These are phyloP conservation scores for Tylopilus sp. DNA, from an alignment of 768 basidiomycete species.

Conservation along the genomic window DNA sequence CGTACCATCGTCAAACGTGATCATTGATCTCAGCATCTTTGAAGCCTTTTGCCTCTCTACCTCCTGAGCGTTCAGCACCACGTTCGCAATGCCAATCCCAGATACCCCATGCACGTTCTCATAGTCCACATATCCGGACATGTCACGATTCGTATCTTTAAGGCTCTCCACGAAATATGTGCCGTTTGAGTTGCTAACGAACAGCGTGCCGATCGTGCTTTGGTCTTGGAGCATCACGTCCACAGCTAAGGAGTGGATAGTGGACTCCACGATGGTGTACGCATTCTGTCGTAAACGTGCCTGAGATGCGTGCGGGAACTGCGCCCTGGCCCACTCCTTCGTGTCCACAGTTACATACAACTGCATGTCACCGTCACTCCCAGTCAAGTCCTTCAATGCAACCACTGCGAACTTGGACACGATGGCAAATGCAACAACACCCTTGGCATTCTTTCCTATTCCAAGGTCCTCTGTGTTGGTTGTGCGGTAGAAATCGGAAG, in stretches of 20 bases:
- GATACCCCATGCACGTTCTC: conserved; percentile 84
- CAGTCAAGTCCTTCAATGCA: conserved; percentile 70
- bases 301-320: conserved; percentile 87
- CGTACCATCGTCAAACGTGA: conserved; percentile 88
- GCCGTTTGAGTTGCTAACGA: conserved; percentile 94
- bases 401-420: conserved; percentile 92
- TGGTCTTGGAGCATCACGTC: conserved; percentile 81
- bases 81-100: conserved; percentile 88
- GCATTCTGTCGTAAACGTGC: conserved; percentile 83
- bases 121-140: conserved; percentile 87
- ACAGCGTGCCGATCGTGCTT: conserved; percentile 78
- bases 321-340: conserved; percentile 79
- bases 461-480: conserved; percentile 80
- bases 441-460: conserved; percentile 78
- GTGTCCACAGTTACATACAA: conserved; percentile 87
- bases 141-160: conserved; percentile 89
- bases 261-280: conserved; percentile 94
- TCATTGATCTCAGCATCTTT: conserved; percentile 74
- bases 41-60: conserved; percentile 65
- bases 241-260: conserved; percentile 88
- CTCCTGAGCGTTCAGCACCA: conserved; percentile 79
- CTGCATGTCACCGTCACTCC: conserved; percentile 65
- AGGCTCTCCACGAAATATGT: conserved; percentile 92
- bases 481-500: conserved; percentile 76
- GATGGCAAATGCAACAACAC: conserved; percentile 90